Percentiles rank a stretch among this genome's conserved stretches.
phyloP scores from a whole-genome alignment of 805 yeast genomes.

The Candida caryicola region DNA sequence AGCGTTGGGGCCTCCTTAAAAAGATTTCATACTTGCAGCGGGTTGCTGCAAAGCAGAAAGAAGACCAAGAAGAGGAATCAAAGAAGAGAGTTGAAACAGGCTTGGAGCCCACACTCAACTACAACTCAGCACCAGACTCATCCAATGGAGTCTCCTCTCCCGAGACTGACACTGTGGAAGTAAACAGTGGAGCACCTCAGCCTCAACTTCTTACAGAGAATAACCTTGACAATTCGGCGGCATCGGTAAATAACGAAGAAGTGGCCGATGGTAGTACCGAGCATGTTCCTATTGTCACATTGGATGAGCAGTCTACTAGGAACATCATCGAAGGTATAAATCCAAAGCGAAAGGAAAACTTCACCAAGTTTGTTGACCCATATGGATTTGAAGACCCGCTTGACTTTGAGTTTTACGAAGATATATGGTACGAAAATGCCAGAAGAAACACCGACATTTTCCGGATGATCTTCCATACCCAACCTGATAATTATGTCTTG shows the following conservation, averaged over 20 bases:
- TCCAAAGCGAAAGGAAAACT: slow-evolving; percentile 35
- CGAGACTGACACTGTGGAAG: slow-evolving; percentile 5
- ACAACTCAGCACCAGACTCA: background rate
- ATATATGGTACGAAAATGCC: slow-evolving; percentile 81
- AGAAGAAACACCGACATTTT: slow-evolving; percentile 77
- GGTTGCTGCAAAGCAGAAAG: slow-evolving; percentile 51
- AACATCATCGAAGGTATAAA: slow-evolving; percentile 38
- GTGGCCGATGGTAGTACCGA: slow-evolving; percentile 5
- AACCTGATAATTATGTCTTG: slow-evolving; percentile 89
- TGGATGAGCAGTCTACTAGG: slow-evolving; percentile 43
- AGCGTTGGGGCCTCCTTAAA: slow-evolving; percentile 70
- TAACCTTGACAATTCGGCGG: slow-evolving; percentile 1
- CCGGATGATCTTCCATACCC: slow-evolving; percentile 85
- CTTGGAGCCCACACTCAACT: slow-evolving; percentile 11
- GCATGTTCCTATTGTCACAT: slow-evolving; percentile 38
- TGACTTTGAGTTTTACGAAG: slow-evolving; percentile 76
- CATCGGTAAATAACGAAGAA: slow-evolving; percentile 17
- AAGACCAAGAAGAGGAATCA: slow-evolving; percentile 37
- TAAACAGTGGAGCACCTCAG: slow-evolving; percentile 1
- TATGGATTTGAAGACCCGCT: slow-evolving; percentile 87
- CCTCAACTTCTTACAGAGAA: background rate
- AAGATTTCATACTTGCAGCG: slow-evolving; percentile 69
- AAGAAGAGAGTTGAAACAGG: slow-evolving; percentile 37
- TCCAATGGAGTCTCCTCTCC: slow-evolving; percentile 5
- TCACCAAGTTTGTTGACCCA: slow-evolving; percentile 70